phyloP scores from a whole-genome alignment of 2,329 filamentous ascomycete genomes.

The Cercospora nicotianae region DNA sequence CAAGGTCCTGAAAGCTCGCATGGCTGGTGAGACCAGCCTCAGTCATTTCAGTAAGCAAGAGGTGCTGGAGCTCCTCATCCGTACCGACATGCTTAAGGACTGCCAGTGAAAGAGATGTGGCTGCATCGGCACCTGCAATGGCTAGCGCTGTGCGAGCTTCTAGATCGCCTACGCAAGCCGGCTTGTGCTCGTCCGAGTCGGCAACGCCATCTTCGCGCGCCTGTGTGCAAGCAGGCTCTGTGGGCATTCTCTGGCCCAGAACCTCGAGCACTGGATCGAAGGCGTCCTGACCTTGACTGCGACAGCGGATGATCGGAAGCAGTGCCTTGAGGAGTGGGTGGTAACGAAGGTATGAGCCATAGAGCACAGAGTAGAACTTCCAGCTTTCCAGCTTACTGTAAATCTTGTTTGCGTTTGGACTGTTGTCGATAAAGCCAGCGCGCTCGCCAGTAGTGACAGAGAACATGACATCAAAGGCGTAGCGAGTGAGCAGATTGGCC shows the following conservation, averaged over 20 bases:
- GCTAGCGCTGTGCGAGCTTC: slow-evolving; percentile 24
- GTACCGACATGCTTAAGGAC: slow-evolving; percentile 23
- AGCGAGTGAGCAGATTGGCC: slow-evolving; percentile 21
- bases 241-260: background rate
- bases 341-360: slow-evolving; percentile 30
- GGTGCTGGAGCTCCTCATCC: slow-evolving; percentile 18
- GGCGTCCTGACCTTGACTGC: background rate
- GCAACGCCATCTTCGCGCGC: background rate
- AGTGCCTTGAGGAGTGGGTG: slow-evolving; percentile 23
- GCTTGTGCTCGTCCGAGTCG: background rate
- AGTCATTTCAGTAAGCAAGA: slow-evolving; percentile 24
- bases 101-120: slow-evolving; percentile 20
- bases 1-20: slow-evolving; percentile 19
- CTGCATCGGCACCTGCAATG: slow-evolving; percentile 24
- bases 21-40: background rate
- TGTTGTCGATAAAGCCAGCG: slow-evolving; percentile 24
- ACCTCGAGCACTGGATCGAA: slow-evolving; percentile 3
- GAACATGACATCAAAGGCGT: slow-evolving; percentile 30
- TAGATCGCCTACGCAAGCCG: background rate
- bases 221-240: background rate
- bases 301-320: slow-evolving; percentile 6
- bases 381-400: slow-evolving; percentile 17
- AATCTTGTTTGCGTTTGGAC: slow-evolving; percentile 14
- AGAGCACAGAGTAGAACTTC: slow-evolving; percentile 26
- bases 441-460: slow-evolving; percentile 24